Evolutionary conservation across 805 yeast genomes (phyloP), one percentile per base, ranked within the genome.

Genomic region (Grigorovia humatica): DNA sequence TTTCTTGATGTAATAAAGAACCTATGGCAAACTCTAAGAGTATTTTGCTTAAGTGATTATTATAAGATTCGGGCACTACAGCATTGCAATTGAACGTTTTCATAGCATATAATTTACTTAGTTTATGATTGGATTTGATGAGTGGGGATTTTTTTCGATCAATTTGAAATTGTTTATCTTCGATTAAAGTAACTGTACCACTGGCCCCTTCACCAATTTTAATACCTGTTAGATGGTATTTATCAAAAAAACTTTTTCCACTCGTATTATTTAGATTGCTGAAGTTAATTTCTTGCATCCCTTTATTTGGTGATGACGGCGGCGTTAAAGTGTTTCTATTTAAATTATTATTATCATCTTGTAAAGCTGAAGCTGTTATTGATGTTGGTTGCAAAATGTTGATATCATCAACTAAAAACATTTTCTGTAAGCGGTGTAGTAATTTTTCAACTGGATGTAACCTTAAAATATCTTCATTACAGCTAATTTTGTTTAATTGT

Each of bases 191-290:
- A n/a, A 90, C 98, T 0, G 93, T 83, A 1, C 98, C 97, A 23
- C 95, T 90, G 1, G 97, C 97, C 13, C 98, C 98, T 52, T 90
- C 81, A 20, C 98, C 98, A 48, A 88, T 72, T 20, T 83, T 72
- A 55, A 77, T 77, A 12, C 95, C 95, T 1, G 83, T 77, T 23
- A 80, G 74, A 43, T 95, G 93, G 67, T 88, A 88, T 59, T 84
- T 83, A 50, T 80, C 75, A 52, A 79, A 64, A 44, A 78, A 54
- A 50, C 70, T 73, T 29, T 65, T 13, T 7, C 42, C 42, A 8
- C 13, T 38, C 4, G 4, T 13, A 38, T 38, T 38, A 38, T 38
- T 38, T 8, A 38, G 15, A 38, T 38, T 38, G 15, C 13, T 38
- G 15, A 38, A 13, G 13, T 38, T 15, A 15, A 8, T 38, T 15